A percentile compares a stretch with the other conserved stretches of the same genome.
These are phyloP conservation scores for Alternaria ventricosa DNA, from an alignment of 2,329 filamentous ascomycete genomes.

Conservation along the genomic window DNA sequence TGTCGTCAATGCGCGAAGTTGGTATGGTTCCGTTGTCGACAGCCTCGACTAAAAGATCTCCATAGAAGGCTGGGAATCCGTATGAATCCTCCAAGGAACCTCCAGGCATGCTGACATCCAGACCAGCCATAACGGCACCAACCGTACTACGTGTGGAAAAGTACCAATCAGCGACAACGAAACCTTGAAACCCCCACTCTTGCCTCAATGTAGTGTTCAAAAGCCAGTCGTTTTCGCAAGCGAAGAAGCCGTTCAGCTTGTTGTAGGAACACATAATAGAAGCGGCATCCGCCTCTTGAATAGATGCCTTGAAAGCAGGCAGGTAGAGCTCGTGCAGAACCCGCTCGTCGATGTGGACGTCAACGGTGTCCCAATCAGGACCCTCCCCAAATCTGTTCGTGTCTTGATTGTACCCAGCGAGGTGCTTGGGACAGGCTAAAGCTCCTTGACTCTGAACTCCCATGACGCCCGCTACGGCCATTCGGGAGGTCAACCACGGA, in stretches of 20 bases:
- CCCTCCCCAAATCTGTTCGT: conserved; percentile 70
- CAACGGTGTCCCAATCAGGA: conserved; percentile 61
- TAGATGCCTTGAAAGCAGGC: conserved; percentile 4
- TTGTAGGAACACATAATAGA: conserved; percentile 9
- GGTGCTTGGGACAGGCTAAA: conserved; percentile 62
- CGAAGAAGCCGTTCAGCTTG: neutral
- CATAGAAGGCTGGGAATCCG: conserved; percentile 1
- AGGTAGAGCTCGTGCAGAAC: conserved; percentile 60
- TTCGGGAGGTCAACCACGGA: neutral
- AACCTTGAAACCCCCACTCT: conserved; percentile 55
- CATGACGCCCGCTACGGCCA: conserved; percentile 2
- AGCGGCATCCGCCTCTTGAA: conserved; percentile 5
- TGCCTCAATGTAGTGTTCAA: conserved; percentile 53
- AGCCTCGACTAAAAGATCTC: neutral
- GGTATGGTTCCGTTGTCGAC: neutral
- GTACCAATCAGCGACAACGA: conserved; percentile 55
- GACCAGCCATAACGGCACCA: neutral
- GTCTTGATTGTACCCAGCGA: conserved; percentile 53
- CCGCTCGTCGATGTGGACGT: conserved; percentile 65
- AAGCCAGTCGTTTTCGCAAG: conserved; percentile 49
- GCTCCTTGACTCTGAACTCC: conserved; percentile 56
- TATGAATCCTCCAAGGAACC: conserved; percentile 1
- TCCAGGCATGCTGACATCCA: conserved; percentile 12
- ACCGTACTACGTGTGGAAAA: neutral
- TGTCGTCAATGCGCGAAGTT: neutral